These are phyloP conservation scores for Tuber indicum DNA, from an alignment of 495 filamentous ascomycete species.

Conservation along the genomic window DNA sequence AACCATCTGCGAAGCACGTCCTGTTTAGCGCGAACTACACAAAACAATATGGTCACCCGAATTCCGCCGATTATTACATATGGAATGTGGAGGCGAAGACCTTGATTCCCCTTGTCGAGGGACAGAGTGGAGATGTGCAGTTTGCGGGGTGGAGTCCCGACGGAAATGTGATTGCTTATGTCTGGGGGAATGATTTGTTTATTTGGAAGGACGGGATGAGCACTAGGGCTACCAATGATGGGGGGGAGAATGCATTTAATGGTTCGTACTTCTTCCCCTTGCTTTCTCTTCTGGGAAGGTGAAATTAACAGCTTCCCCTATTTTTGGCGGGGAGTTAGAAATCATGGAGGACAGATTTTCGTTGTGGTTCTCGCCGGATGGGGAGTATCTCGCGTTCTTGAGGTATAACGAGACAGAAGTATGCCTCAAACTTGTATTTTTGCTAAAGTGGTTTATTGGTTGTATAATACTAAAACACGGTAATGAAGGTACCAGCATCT, in stretches of 20 bases:
- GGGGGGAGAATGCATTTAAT: slow-evolving; percentile 52
- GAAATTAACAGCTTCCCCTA: slow-evolving; percentile 6
- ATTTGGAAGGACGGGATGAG: slow-evolving; percentile 48
- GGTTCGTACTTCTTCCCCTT: slow-evolving; percentile 28
- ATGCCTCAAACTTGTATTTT: too few species aligned
- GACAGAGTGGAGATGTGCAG: slow-evolving; percentile 53
- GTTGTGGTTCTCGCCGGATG: slow-evolving; percentile 57
- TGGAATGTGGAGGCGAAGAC: slow-evolving; percentile 48
- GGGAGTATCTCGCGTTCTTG: slow-evolving; percentile 52
- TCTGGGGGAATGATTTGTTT: slow-evolving; percentile 53
- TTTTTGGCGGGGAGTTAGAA: slow-evolving; percentile 41
- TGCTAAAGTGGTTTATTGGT: not conserved
- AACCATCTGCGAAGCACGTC: slow-evolving; percentile 47
- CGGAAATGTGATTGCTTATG: slow-evolving; percentile 52
- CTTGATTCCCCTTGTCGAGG: slow-evolving; percentile 46
- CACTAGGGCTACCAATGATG: slow-evolving; percentile 51
- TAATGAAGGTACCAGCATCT: slow-evolving; percentile 46
- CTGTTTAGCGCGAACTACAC: slow-evolving; percentile 52
- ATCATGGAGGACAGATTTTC: slow-evolving; percentile 49
- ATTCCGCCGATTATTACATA: slow-evolving; percentile 53
- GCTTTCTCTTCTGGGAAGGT: not conserved
- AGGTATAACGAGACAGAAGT: slow-evolving; percentile 55
- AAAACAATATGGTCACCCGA: slow-evolving; percentile 55
- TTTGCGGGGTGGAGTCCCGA: slow-evolving; percentile 50
- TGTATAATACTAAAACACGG: not conserved